A percentile compares a stretch with the other conserved stretches of the same genome.
Conservation (phyloP, 768 basidiomycete genomes). For the Termitomyces sp. region DNA sequence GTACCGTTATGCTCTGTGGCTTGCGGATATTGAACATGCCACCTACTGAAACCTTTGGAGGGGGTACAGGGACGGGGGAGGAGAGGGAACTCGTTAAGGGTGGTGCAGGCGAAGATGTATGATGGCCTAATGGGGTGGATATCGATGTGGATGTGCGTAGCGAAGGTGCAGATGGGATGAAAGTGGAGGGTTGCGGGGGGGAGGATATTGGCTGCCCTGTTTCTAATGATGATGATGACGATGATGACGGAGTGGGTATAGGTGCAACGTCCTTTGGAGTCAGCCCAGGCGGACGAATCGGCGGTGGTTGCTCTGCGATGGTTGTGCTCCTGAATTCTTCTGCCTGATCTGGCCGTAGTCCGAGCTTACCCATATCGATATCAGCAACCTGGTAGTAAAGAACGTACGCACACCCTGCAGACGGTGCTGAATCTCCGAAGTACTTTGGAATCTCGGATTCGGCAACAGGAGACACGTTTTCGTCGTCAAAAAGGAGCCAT, state of each 20-base stretch:
- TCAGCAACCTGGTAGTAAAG: slow-evolving; percentile 96
- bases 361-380: slow-evolving; percentile 71
- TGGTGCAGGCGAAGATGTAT: not conserved
- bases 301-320: not conserved
- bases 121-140: slow-evolving; percentile 16
- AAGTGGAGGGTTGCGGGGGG: slow-evolving; percentile 1
- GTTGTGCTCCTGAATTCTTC: slow-evolving; percentile 8
- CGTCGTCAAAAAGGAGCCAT: slow-evolving; percentile 97
- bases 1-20: slow-evolving; percentile 14
- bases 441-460: slow-evolving; percentile 91
- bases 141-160: slow-evolving; percentile 16
- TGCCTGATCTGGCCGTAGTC: slow-evolving; percentile 41
- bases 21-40: slow-evolving; percentile 19
- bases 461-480: slow-evolving; percentile 83
- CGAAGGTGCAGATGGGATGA: slow-evolving; percentile 2
- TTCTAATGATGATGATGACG: slow-evolving; percentile 5
- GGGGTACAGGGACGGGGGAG: not conserved
- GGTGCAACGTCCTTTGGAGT: slow-evolving; percentile 12
- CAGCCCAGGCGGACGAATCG: slow-evolving; percentile 13
- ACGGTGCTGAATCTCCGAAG: slow-evolving; percentile 78
- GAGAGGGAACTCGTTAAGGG: slow-evolving; percentile 8
- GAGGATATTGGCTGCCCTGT: not conserved
- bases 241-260: slow-evolving; percentile 7
- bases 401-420: slow-evolving; percentile 89
- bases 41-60: slow-evolving; percentile 5